phyloP scores from a whole-genome alignment of 1,139 yeast species.

The Debaryomyces singareniensis region DNA sequence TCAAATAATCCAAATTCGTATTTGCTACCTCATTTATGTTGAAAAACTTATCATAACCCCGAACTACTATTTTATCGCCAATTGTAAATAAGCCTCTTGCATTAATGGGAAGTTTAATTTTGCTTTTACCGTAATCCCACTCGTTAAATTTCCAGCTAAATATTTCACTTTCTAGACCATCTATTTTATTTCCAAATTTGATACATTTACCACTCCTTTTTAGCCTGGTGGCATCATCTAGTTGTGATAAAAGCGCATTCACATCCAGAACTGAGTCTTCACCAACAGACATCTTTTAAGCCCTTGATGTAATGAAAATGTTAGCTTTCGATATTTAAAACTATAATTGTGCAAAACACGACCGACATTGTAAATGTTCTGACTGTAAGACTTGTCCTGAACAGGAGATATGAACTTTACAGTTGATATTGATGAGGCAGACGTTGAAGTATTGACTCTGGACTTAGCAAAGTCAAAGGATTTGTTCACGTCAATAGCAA shows the following conservation, averaged over 20 bases:
- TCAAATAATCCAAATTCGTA: conserved; percentile 47
- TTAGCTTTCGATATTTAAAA: not conserved
- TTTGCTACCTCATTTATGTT: conserved; percentile 59
- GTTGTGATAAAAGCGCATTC: conserved; percentile 8
- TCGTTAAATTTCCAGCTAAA: conserved; percentile 79
- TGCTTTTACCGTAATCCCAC: conserved; percentile 67
- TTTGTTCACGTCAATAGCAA: conserved; percentile 50
- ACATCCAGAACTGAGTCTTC: conserved; percentile 11
- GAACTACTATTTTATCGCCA: conserved; percentile 49
- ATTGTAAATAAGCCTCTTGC: conserved; percentile 84
- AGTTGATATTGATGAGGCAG: conserved; percentile 73
- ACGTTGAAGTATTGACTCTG: conserved; percentile 74
- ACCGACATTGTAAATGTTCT: not conserved
- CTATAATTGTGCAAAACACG: not conserved
- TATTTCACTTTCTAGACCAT: conserved; percentile 10
- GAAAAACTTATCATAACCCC: conserved; percentile 96
- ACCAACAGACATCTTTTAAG: too few relatives aligned
- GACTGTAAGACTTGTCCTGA: not conserved
- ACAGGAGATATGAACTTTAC: conserved; percentile 12
- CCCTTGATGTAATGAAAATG: too few relatives aligned
- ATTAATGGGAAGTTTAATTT: conserved; percentile 53
- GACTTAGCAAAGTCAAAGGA: conserved; percentile 55
- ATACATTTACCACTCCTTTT: conserved; percentile 20
- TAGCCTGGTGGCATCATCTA: conserved; percentile 13
- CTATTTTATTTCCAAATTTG: conserved; percentile 13